These are phyloP conservation scores for Cordyceps fumosorosea DNA, from an alignment of 2,329 filamentous ascomycete species.

Conservation along the genomic window DNA sequence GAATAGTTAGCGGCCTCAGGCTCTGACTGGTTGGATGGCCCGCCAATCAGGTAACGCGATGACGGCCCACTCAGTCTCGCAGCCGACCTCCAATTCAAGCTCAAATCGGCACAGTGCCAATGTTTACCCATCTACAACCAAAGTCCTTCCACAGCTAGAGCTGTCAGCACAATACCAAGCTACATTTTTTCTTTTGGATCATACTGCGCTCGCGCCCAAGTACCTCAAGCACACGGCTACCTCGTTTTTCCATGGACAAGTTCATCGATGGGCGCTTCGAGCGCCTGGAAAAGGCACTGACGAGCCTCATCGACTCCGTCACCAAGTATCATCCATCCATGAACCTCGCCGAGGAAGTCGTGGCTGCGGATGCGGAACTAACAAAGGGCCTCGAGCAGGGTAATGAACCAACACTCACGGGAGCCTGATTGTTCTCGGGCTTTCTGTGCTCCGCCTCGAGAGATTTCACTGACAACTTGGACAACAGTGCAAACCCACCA, in stretches of 20 bases:
- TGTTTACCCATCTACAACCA: background rate
- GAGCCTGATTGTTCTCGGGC: no score
- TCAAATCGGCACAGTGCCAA: background rate
- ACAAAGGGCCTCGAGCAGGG: slow-evolving; percentile 58
- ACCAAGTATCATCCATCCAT: slow-evolving; percentile 74
- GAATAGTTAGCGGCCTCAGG: slow-evolving; percentile 12
- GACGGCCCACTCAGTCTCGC: slow-evolving; percentile 1
- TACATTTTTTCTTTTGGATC: background rate
- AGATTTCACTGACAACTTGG: background rate
- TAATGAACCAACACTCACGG: slow-evolving; percentile 25
- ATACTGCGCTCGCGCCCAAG: background rate
- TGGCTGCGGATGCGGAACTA: slow-evolving; percentile 63
- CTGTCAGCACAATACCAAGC: background rate
- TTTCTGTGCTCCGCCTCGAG: background rate
- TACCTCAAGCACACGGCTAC: background rate
- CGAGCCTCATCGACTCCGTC: slow-evolving; percentile 69
- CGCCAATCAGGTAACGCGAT: background rate
- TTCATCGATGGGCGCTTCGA: slow-evolving; percentile 57
- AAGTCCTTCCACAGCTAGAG: background rate
- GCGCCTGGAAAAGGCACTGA: slow-evolving; percentile 59
- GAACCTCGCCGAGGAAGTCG: slow-evolving; percentile 59
- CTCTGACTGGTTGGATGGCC: background rate
- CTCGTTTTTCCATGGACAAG: slow-evolving; percentile 47
- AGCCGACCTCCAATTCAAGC: background rate
- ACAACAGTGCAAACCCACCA: slow-evolving; percentile 64